Percentiles rank a stretch among this genome's conserved stretches.
Conservation (phyloP, 306 rosid species). For the Cercis canadensis region DNA sequence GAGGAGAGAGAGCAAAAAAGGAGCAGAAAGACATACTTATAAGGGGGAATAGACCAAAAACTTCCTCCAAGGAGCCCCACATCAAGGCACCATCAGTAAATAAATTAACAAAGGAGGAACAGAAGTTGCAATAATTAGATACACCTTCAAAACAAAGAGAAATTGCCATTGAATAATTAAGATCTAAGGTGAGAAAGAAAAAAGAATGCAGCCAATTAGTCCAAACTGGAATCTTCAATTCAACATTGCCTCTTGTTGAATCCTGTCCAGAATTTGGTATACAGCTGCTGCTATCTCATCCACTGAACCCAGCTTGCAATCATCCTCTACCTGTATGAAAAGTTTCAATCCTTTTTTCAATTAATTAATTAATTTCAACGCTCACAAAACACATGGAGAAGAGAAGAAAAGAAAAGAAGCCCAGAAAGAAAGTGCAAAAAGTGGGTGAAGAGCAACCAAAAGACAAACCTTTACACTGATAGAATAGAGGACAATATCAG, state of each 20-base stretch:
- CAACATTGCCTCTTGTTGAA: conserved; percentile 72
- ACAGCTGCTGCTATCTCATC: conserved; percentile 89
- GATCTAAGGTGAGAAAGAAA: conserved; percentile 20
- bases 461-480: conserved; percentile 77
- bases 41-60: conserved; percentile 42
- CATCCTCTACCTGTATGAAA: conserved; percentile 78
- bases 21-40: conserved; percentile 31
- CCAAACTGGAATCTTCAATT: conserved; percentile 31
- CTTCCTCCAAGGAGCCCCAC: conserved; percentile 48
- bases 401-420: not conserved
- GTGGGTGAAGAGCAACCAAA: not conserved
- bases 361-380: no score
- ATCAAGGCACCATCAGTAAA: conserved; percentile 20
- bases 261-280: conserved; percentile 70
- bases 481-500: conserved; percentile 67
- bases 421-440: not conserved
- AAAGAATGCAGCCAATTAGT: conserved; percentile 26
- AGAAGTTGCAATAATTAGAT: conserved; percentile 53
- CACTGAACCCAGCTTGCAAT: conserved; percentile 78
- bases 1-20: conserved; percentile 13
- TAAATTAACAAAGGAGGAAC: conserved; percentile 40
- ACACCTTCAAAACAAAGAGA: conserved; percentile 41
- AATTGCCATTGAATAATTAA: conserved; percentile 26
- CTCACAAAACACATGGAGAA: no score
- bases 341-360: conserved; percentile 1